These are phyloP conservation scores for Pyrenochaeta sp. DNA, from an alignment of 2,329 filamentous ascomycete species.

Conservation along the genomic window DNA sequence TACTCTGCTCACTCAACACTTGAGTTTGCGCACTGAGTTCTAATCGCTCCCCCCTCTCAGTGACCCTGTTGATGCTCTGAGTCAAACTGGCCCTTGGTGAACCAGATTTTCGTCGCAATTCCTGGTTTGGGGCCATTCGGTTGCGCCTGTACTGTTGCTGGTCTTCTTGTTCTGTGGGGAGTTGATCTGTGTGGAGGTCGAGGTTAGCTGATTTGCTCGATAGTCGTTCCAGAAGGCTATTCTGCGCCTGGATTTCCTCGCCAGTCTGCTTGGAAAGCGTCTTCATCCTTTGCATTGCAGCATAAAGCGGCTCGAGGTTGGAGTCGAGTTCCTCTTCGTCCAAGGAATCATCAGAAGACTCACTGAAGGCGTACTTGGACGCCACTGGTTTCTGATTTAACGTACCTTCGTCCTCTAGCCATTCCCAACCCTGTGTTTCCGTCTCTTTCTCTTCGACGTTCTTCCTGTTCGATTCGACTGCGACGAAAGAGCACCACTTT, in stretches of 20 bases:
- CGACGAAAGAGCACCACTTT: slow-evolving; percentile 78
- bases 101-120: neutral
- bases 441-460: slow-evolving; percentile 6
- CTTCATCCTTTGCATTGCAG: neutral
- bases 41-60: neutral
- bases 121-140: too few relatives aligned
- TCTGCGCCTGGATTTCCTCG: neutral
- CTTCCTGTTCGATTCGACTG: slow-evolving; percentile 59
- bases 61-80: neutral
- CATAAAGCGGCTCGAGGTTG: neutral
- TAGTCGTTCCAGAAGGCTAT: neutral
- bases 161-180: too few relatives aligned
- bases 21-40: neutral
- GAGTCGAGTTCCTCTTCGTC: neutral
- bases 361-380: neutral
- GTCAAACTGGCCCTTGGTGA: neutral
- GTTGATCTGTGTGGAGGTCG: neutral
- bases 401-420: slow-evolving; percentile 29
- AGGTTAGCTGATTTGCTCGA: neutral
- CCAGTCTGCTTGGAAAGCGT: neutral
- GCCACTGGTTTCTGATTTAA: neutral
- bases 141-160: slow-evolving; percentile 1
- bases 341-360: neutral
- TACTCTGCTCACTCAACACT: neutral
- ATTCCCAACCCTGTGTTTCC: slow-evolving; percentile 29